phyloP scores from a whole-genome alignment of 805 yeast species.

The Priceomyces fermenticarens region DNA sequence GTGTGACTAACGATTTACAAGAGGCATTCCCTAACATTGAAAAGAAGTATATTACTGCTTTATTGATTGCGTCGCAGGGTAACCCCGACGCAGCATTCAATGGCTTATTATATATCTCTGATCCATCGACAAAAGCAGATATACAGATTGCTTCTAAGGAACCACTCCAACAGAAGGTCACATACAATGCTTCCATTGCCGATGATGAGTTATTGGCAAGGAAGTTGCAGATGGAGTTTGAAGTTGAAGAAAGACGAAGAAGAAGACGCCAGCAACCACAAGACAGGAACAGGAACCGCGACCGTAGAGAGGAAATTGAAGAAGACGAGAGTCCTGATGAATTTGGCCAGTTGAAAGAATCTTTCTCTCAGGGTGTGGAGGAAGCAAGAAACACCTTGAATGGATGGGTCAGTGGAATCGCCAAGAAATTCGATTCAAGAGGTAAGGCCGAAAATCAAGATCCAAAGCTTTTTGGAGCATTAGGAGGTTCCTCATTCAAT shows the following conservation, averaged over 20 bases:
- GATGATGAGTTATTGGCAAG: constrained; percentile 86
- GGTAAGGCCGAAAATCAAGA: constrained; percentile 11
- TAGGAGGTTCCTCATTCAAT: constrained; percentile 41
- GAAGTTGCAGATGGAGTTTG: constrained; percentile 66
- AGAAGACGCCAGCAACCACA: constrained; percentile 16
- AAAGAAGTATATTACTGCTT: constrained; percentile 67
- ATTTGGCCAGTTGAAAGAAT: constrained; percentile 63
- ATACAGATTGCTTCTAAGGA: constrained; percentile 31
- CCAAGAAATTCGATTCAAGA: constrained; percentile 42
- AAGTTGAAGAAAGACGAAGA: constrained; percentile 37
- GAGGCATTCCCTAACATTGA: constrained; percentile 88
- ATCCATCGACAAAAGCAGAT: constrained; percentile 58
- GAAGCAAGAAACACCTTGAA: constrained; percentile 76
- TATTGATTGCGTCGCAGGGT: constrained; percentile 83
- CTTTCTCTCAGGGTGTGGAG: constrained; percentile 70
- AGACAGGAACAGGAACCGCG: constrained; percentile 12
- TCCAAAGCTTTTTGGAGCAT: constrained; percentile 43
- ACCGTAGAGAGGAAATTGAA: constrained; percentile 13
- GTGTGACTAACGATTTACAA: constrained; percentile 55
- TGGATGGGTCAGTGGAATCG: constrained; percentile 72
- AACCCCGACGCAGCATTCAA: constrained; percentile 81
- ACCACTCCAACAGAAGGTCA: not conserved
- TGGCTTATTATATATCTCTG: constrained; percentile 77
- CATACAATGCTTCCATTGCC: constrained; percentile 4
- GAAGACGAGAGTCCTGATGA: constrained; percentile 45